Evolutionary conservation across 2,329 filamentous ascomycete genomes (phyloP), one percentile per base, ranked within the genome.

Genomic region (Hypoxylon sp.): DNA sequence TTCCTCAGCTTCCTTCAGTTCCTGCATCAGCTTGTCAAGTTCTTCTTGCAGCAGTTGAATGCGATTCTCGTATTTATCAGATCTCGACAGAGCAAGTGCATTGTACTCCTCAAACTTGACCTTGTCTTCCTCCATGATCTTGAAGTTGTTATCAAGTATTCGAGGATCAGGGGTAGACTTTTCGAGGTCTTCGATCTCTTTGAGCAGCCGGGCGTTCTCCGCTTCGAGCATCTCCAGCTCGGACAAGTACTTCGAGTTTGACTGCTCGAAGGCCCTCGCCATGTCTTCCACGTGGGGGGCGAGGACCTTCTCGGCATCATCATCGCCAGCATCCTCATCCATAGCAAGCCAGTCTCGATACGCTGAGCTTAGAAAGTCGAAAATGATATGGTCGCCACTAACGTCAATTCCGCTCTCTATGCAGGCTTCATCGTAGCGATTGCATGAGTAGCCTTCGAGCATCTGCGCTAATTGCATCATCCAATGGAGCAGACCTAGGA

Each of bases 401-500:
- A 98, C 90, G 78, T 99, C 96, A 47, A 96, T 88, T 1, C 95
- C 96, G 29, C 89, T 90, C 73, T 97, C 95, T 43, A 91, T 85
- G 76, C 94, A 97, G 0, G 94, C 94, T 55, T 97, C 91, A 71
- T 97, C 94, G 77, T 97, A 99, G 48, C 89, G 88, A 63, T 94
- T 91, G 58, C 83, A 79, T 1, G 88, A 83, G 75, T 94, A 98
- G 21, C 91, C 87, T 67, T 98, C 94, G 75, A 98, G 88, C 90
- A 98, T 97, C 72, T 95, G 90, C 3, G 93, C 93, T 54, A 99
- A 83, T 79, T 98, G 94, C 95, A 99, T 97, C 89, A 99, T 95
- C 96, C 96, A 99, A 81, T 99, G 94, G 53, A 99, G 84, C 77
- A 99, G 83, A 0, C 94, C 96, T 11, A 99, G 83, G 74, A 99